Percentiles rank a stretch among this genome's conserved stretches.
Evolutionary conservation across 1,284 basidiomycete genomes (phyloP).

Genomic region (Trametes sp.): DNA sequence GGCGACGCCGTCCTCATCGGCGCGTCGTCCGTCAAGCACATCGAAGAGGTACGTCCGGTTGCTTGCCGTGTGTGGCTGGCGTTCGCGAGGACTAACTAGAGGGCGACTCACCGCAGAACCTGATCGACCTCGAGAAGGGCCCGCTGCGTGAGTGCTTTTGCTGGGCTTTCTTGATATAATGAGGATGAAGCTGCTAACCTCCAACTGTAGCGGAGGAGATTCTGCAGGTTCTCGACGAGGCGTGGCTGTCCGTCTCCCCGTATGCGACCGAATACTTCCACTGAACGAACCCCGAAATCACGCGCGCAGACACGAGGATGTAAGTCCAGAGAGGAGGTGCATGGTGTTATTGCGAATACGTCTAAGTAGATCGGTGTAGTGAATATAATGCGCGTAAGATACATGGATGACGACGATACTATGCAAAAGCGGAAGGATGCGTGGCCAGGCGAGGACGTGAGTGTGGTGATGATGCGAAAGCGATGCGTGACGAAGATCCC

Average conservation of each 20-base stretch:
- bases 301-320: neutral
- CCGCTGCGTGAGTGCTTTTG: slow-evolving; percentile 54
- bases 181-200: neutral
- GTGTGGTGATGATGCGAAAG: slow-evolving; percentile 16
- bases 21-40: slow-evolving; percentile 56
- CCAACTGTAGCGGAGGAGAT: slow-evolving; percentile 46
- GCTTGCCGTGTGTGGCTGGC: too few species aligned
- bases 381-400: slow-evolving; percentile 32
- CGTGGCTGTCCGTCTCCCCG: slow-evolving; percentile 45
- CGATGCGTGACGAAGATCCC: slow-evolving; percentile 18
- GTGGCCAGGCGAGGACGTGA: neutral
- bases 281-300: slow-evolving; percentile 14
- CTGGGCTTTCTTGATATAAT: too few species aligned
- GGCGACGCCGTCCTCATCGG: slow-evolving; percentile 62
- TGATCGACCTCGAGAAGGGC: slow-evolving; percentile 63
- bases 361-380: slow-evolving; percentile 20
- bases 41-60: slow-evolving; percentile 41
- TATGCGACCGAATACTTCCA: slow-evolving; percentile 43
- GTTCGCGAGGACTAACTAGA: neutral
- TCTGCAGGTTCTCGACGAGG: slow-evolving; percentile 47
- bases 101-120: slow-evolving; percentile 45
- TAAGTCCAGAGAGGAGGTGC: slow-evolving; percentile 16
- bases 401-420: slow-evolving; percentile 22
- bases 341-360: slow-evolving; percentile 9
- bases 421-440: slow-evolving; percentile 3